These are phyloP conservation scores for Penicillium brevicompactum DNA, from an alignment of 2,329 filamentous ascomycete species.

Conservation along the genomic window DNA sequence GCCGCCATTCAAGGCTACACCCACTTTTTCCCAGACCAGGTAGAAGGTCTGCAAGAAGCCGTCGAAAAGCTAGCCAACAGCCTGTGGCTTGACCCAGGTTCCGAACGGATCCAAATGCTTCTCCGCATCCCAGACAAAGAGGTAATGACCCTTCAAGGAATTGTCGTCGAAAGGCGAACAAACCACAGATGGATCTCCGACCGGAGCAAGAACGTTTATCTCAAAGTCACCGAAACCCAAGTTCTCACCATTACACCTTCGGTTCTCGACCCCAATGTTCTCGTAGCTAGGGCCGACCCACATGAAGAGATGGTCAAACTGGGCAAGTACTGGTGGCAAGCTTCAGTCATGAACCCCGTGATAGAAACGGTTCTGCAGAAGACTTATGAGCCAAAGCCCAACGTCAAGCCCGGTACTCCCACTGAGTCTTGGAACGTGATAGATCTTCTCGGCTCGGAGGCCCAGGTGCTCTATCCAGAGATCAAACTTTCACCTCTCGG, in stretches of 20 bases:
- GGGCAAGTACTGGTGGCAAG: constrained; percentile 42
- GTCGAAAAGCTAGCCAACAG: constrained; percentile 35
- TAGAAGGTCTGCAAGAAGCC: constrained; percentile 30
- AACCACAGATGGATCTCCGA: constrained; percentile 30
- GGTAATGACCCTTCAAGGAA: constrained; percentile 32
- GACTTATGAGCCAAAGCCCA: constrained; percentile 32
- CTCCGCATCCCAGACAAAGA: constrained; percentile 22
- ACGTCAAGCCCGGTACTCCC: constrained; percentile 37
- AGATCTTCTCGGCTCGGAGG: constrained; percentile 27
- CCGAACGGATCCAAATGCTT: constrained; percentile 30
- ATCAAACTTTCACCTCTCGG: background rate
- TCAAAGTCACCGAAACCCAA: constrained; percentile 44
- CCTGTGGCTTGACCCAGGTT: constrained; percentile 36
- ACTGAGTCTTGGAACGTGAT: constrained; percentile 34
- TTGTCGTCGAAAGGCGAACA: constrained; percentile 38
- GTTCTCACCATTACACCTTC: constrained; percentile 30
- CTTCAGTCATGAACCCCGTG: constrained; percentile 38
- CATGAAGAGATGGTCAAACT: constrained; percentile 33
- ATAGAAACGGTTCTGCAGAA: constrained; percentile 28
- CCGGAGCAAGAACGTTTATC: constrained; percentile 28
- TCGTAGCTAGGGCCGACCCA: constrained; percentile 30
- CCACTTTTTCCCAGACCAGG: constrained; percentile 22
- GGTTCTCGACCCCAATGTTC: constrained; percentile 23
- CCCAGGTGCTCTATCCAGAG: background rate
- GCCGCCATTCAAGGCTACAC: constrained; percentile 32